A percentile compares a stretch with the other conserved stretches of the same genome.
These are phyloP conservation scores for Thielaviopsis musarum DNA, from an alignment of 2,329 filamentous ascomycete genomes.

Conservation along the genomic window DNA sequence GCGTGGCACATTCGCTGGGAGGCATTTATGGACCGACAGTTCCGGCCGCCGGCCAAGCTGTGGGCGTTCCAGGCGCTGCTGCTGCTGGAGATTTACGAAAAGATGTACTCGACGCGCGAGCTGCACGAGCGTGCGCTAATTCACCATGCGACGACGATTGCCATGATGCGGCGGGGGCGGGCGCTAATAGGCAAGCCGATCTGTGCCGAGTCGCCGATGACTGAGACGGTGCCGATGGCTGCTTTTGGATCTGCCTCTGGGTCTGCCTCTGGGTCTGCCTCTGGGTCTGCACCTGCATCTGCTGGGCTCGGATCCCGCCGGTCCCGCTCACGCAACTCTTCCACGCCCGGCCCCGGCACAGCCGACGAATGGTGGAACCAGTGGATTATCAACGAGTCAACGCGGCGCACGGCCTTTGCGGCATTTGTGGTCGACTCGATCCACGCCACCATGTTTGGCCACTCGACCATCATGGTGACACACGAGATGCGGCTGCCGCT, in stretches of 20 bases:
- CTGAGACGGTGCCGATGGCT: background rate
- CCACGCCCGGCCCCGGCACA: constrained; percentile 45
- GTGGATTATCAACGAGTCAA: constrained; percentile 91
- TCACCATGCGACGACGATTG: constrained; percentile 89
- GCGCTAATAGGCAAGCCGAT: constrained; percentile 69
- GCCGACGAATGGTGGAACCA: constrained; percentile 87
- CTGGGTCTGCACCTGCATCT: constrained; percentile 53
- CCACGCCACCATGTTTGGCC: constrained; percentile 94
- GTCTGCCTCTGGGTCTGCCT: constrained; percentile 56
- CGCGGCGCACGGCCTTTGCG: constrained; percentile 74
- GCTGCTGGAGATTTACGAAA: constrained; percentile 84
- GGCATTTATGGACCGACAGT: constrained; percentile 81
- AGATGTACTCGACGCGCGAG: constrained; percentile 87
- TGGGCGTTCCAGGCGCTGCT: constrained; percentile 92
- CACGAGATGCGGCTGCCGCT: constrained; percentile 85
- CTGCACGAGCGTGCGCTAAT: constrained; percentile 92
- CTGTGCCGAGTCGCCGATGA: background rate
- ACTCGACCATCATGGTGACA: constrained; percentile 91
- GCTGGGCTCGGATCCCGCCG: constrained; percentile 40
- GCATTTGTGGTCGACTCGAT: constrained; percentile 93
- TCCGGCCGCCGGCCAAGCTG: constrained; percentile 78
- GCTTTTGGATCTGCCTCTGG: background rate
- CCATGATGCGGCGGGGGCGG: constrained; percentile 82
- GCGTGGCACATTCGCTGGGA: constrained; percentile 93
- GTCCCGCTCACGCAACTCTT: constrained; percentile 37